phyloP scores from a whole-genome alignment of 805 yeast genomes.

The Saccharomycopsis sp. region DNA sequence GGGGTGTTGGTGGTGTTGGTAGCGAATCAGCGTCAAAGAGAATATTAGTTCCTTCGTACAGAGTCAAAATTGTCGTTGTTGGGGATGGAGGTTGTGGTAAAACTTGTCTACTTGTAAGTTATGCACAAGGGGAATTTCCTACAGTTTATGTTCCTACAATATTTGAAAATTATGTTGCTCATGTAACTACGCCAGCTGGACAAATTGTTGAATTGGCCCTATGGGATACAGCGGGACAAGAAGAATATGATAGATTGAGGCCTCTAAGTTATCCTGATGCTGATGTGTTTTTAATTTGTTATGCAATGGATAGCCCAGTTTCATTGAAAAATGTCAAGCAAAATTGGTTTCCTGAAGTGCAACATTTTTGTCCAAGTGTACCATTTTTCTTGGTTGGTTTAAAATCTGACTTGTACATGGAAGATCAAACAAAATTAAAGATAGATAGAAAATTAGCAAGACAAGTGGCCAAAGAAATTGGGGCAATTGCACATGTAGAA shows the following conservation, averaged over 20 bases:
- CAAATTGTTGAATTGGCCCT: slow-evolving; percentile 60
- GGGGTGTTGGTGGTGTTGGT: background rate
- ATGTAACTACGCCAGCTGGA: slow-evolving; percentile 40
- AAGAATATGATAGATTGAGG: slow-evolving; percentile 73
- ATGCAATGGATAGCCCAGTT: slow-evolving; percentile 54
- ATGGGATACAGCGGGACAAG: slow-evolving; percentile 92
- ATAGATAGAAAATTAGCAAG: slow-evolving; percentile 43
- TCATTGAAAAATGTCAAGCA: slow-evolving; percentile 70
- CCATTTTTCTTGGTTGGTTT: slow-evolving; percentile 81
- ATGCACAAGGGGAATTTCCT: slow-evolving; percentile 65
- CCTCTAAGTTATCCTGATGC: slow-evolving; percentile 78
- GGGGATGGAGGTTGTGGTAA: slow-evolving; percentile 94
- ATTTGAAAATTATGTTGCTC: slow-evolving; percentile 69
- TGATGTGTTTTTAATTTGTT: slow-evolving; percentile 68
- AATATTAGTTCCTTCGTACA: slow-evolving; percentile 28
- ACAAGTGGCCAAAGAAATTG: slow-evolving; percentile 49
- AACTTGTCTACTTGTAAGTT: slow-evolving; percentile 62
- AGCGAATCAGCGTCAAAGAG: background rate
- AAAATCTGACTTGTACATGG: slow-evolving; percentile 52
- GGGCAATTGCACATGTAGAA: slow-evolving; percentile 66
- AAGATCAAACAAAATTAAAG: slow-evolving; percentile 22
- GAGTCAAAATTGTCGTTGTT: slow-evolving; percentile 64
- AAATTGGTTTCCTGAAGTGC: slow-evolving; percentile 83
- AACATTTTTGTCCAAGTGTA: slow-evolving; percentile 72
- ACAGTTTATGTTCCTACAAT: slow-evolving; percentile 73